Evolutionary conservation across 164 flowering plant species (phyloP).

Genomic region (Akebia trifoliata): DNA sequence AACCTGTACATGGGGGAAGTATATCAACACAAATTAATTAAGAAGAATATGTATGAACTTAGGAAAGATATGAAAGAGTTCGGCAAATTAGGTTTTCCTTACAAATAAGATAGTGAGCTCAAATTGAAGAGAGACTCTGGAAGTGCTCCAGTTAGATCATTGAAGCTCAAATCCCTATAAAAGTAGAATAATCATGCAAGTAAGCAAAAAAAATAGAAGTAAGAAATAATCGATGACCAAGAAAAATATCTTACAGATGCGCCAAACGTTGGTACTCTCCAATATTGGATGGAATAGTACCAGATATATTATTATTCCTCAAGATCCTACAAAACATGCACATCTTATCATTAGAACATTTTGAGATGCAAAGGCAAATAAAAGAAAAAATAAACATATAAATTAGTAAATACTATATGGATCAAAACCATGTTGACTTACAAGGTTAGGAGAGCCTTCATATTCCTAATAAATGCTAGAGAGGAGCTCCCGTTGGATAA

Average conservation of each 20-base stretch:
- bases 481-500: slow-evolving; percentile 61
- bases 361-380: background rate
- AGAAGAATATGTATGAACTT: background rate
- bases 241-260: slow-evolving; percentile 28
- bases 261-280: slow-evolving; percentile 19
- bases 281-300: slow-evolving; percentile 30
- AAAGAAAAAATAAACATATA: background rate
- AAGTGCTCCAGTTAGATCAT: slow-evolving; percentile 53
- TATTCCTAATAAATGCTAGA: slow-evolving; percentile 32
- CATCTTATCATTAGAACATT: no score
- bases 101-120: slow-evolving; percentile 52
- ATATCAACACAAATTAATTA: background rate
- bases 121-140: slow-evolving; percentile 55
- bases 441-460: slow-evolving; percentile 30
- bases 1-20: slow-evolving; percentile 40
- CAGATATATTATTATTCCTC: slow-evolving; percentile 30
- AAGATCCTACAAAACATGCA: slow-evolving; percentile 20
- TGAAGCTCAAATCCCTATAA: slow-evolving; percentile 83
- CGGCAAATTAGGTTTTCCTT: slow-evolving; percentile 15
- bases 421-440: slow-evolving; percentile 14
- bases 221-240: background rate
- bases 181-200: background rate
- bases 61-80: background rate
- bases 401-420: no score
- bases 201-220: background rate